Conservation (phyloP, 768 basidiomycete genomes). For the Trametes maxima region DNA sequence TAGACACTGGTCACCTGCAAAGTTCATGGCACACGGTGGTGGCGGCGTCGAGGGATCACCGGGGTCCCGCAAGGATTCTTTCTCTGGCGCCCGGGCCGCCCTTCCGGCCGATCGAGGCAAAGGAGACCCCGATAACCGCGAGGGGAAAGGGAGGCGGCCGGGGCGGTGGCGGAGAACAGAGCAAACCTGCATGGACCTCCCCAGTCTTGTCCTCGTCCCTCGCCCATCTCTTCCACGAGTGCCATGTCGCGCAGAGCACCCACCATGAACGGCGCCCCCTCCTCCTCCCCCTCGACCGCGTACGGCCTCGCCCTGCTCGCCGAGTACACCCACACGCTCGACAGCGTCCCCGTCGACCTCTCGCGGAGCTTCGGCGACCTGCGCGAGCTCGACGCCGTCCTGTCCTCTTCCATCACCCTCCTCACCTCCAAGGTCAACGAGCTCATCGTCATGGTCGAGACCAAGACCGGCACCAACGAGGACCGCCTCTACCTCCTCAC, state of each 20-base stretch:
- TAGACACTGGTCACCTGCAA: too few species aligned
- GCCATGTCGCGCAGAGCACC: slow-evolving; percentile 18
- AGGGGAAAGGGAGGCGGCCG: neutral
- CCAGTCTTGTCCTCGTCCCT: neutral
- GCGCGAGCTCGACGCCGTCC: slow-evolving; percentile 96
- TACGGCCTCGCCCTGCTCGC: slow-evolving; percentile 71
- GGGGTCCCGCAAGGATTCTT: too few species aligned
- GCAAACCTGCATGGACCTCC: neutral
- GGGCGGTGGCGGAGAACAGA: neutral
- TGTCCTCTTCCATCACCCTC: slow-evolving; percentile 81
- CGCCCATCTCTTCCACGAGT: neutral
- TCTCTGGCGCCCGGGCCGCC: too few species aligned
- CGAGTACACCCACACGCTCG: slow-evolving; percentile 90
- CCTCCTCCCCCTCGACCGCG: slow-evolving; percentile 39
- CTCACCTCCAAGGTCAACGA: slow-evolving; percentile 79
- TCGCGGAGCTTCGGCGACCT: slow-evolving; percentile 95
- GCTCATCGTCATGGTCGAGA: slow-evolving; percentile 78
- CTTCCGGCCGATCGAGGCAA: neutral
- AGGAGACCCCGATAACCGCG: neutral
- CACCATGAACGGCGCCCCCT: slow-evolving; percentile 9
- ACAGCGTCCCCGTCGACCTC: slow-evolving; percentile 91
- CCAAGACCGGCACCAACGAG: slow-evolving; percentile 56
- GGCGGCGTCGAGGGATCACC: too few species aligned
- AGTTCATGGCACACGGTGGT: too few species aligned
- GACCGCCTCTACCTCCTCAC: slow-evolving; percentile 84